phyloP scores from a whole-genome alignment of 2,329 filamentous ascomycete species.

The Phoma sp. region DNA sequence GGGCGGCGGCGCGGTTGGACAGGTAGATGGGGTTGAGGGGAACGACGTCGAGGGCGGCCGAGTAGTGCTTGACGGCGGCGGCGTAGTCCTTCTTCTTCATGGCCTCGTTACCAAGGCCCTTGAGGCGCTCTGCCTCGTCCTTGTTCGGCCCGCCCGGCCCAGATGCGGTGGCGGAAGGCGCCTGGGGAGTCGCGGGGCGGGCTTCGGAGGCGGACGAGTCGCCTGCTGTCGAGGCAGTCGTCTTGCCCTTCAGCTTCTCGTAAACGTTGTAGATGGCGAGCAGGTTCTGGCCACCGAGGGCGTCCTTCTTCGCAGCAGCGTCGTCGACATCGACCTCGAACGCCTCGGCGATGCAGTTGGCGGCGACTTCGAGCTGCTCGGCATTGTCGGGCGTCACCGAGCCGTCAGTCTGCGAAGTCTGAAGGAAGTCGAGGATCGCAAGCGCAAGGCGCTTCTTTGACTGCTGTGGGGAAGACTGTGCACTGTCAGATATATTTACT shows the following conservation, averaged over 20 bases:
- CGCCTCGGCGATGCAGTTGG: constrained; percentile 91
- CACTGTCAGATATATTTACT: constrained; percentile 21
- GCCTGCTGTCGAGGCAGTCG: constrained; percentile 54
- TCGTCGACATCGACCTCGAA: constrained; percentile 93
- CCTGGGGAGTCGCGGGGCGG: constrained; percentile 49
- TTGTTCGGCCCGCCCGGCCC: constrained; percentile 61
- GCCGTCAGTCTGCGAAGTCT: constrained; percentile 82
- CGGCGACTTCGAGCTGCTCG: constrained; percentile 91
- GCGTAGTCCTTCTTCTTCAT: constrained; percentile 94
- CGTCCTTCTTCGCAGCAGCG: constrained; percentile 72
- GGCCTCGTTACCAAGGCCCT: constrained; percentile 88
- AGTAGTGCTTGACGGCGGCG: constrained; percentile 83
- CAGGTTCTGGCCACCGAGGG: constrained; percentile 85
- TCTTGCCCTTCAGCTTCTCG: constrained; percentile 84
- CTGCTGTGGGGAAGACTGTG: constrained; percentile 45
- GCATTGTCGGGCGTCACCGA: constrained; percentile 86
- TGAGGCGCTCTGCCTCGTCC: constrained; percentile 84
- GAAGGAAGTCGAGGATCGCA: constrained; percentile 95
- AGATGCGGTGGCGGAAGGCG: constrained; percentile 37
- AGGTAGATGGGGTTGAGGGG: constrained; percentile 95
- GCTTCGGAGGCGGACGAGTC: constrained; percentile 49
- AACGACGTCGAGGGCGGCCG: constrained; percentile 78
- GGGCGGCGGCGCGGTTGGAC: constrained; percentile 93
- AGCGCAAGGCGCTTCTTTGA: constrained; percentile 90
- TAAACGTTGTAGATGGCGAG: constrained; percentile 93